Percentiles rank a stretch among this genome's conserved stretches.
Evolutionary conservation across 2,329 filamentous ascomycete species (phyloP).

Genomic region (Aaosphaeria pasadenensis): DNA sequence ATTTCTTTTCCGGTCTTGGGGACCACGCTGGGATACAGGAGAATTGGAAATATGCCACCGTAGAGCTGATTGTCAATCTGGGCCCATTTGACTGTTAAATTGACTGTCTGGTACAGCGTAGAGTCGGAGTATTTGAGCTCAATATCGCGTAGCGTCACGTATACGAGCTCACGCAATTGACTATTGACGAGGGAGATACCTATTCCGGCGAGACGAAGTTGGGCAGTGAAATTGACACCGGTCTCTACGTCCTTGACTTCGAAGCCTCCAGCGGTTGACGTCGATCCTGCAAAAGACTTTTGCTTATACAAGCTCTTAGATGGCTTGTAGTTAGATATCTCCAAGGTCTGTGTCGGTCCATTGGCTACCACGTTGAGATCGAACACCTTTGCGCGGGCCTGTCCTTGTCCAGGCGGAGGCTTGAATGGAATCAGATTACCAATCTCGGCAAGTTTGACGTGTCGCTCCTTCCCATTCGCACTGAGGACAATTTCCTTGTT

Average conservation of each 20-base stretch:
- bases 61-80: slow-evolving; percentile 99
- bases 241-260: slow-evolving; percentile 93
- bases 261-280: slow-evolving; percentile 68
- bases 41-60: slow-evolving; percentile 95
- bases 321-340: slow-evolving; percentile 88
- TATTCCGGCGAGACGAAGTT: slow-evolving; percentile 83
- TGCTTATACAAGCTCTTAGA: slow-evolving; percentile 89
- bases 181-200: slow-evolving; percentile 92
- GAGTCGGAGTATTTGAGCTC: slow-evolving; percentile 91
- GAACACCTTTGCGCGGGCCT: slow-evolving; percentile 74
- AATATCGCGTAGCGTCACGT: slow-evolving; percentile 88
- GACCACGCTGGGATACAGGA: slow-evolving; percentile 95
- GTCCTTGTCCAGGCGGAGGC: slow-evolving; percentile 64
- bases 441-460: slow-evolving; percentile 94
- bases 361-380: slow-evolving; percentile 96
- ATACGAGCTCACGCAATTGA: slow-evolving; percentile 87
- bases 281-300: slow-evolving; percentile 54
- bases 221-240: slow-evolving; percentile 82
- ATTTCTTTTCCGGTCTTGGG: slow-evolving; percentile 96
- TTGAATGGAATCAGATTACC: slow-evolving; percentile 95
- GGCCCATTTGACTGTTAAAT: slow-evolving; percentile 93
- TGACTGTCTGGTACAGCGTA: slow-evolving; percentile 87
- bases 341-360: slow-evolving; percentile 90
- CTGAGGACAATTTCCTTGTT: slow-evolving; percentile 87
- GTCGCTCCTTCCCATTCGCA: slow-evolving; percentile 75